phyloP scores from a whole-genome alignment of 2,329 filamentous ascomycete species.

The Aspergillus sojae region DNA sequence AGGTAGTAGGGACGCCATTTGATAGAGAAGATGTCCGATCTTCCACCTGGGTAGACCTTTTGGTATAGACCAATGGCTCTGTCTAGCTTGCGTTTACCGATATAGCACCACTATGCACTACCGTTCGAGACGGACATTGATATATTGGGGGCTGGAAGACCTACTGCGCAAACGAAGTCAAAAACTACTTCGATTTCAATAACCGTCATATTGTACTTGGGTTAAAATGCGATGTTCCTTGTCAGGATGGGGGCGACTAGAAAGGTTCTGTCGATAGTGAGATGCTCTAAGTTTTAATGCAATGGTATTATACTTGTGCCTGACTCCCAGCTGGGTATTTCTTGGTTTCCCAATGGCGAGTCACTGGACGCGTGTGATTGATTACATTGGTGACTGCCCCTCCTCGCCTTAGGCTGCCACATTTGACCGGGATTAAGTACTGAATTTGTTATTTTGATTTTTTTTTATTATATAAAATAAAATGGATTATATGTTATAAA shows the following conservation, averaged over 20 bases:
- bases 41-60: constrained; percentile 44
- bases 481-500: too few species aligned
- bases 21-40: constrained; percentile 38
- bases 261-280: background rate
- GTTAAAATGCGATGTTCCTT: background rate
- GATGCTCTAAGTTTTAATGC: too few species aligned
- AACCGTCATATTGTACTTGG: constrained; percentile 11
- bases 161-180: constrained; percentile 37
- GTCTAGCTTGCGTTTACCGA: constrained; percentile 44
- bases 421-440: too few species aligned
- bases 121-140: background rate
- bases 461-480: too few species aligned
- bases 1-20: constrained; percentile 45
- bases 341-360: too few species aligned
- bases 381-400: too few species aligned
- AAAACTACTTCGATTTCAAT: constrained; percentile 29
- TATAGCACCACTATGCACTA: constrained; percentile 42
- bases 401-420: too few species aligned
- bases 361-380: too few species aligned
- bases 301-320: too few species aligned
- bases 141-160: constrained; percentile 2
- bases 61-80: constrained; percentile 42
- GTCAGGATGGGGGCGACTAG: background rate
- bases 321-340: too few species aligned
- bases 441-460: too few species aligned